A percentile compares a stretch with the other conserved stretches of the same genome.
Evolutionary conservation across 495 filamentous ascomycete species (phyloP).

Genomic region (Tuber melanosporum): DNA sequence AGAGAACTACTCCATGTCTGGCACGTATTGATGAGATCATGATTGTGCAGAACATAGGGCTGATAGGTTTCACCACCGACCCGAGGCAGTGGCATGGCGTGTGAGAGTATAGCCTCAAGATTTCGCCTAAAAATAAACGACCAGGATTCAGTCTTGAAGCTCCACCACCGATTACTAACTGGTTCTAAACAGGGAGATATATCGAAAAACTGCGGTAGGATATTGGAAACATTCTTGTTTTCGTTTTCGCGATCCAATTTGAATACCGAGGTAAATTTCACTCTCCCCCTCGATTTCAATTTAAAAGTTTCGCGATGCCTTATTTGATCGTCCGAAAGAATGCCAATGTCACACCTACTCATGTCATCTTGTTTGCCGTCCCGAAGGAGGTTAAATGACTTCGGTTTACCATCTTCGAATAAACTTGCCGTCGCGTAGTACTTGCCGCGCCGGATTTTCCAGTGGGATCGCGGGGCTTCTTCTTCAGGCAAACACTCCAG

Average conservation of each 20-base stretch:
- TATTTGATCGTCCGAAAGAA: not conserved
- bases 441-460: not conserved
- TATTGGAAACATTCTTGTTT: not conserved
- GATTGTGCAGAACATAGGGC: not conserved
- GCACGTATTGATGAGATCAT: not conserved
- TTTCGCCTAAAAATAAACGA: slow-evolving; percentile 1
- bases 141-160: not conserved
- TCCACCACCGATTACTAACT: not conserved
- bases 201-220: not conserved
- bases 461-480: not conserved
- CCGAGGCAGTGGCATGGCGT: not conserved
- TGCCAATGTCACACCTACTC: not conserved
- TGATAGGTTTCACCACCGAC: not conserved
- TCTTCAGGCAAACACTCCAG: not conserved
- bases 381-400: not conserved
- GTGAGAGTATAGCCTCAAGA: not conserved
- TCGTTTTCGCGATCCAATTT: not conserved
- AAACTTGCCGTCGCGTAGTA: not conserved
- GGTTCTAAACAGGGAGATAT: not conserved
- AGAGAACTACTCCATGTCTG: not conserved
- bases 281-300: not conserved
- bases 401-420: not conserved
- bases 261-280: not conserved
- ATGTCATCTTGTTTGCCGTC: not conserved
- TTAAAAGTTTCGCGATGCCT: not conserved